Percentiles rank a stretch among this genome's conserved stretches.
Conservation (phyloP, 2,329 filamentous ascomycete genomes). For the Diaporthe australafricana region DNA sequence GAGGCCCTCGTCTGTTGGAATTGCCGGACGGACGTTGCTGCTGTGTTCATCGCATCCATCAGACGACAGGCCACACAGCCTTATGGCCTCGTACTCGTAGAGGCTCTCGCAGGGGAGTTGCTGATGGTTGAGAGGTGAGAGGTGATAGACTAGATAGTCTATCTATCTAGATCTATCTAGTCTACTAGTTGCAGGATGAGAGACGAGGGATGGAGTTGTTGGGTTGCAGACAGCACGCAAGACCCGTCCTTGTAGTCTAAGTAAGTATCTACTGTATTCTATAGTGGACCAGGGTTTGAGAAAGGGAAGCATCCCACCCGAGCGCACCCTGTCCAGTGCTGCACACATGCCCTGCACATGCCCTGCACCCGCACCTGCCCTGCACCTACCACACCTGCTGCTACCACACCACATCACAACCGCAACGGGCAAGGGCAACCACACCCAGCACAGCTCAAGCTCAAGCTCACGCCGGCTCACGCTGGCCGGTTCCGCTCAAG, state of each 20-base stretch:
- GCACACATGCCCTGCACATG: neutral
- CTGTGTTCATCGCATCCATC: constrained; percentile 20
- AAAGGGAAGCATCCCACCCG: too few relatives aligned
- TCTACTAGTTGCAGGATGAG: too few relatives aligned
- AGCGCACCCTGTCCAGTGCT: too few relatives aligned
- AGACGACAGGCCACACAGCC: constrained; percentile 9
- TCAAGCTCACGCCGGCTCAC: constrained; percentile 19
- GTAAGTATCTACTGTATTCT: too few relatives aligned
- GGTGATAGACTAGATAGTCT: too few relatives aligned
- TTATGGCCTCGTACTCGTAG: neutral
- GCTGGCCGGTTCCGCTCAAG: constrained; percentile 25
- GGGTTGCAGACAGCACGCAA: too few relatives aligned
- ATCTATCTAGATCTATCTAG: too few relatives aligned
- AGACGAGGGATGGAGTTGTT: too few relatives aligned
- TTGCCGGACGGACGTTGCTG: constrained; percentile 2
- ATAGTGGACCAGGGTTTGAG: too few relatives aligned
- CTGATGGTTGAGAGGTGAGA: neutral
- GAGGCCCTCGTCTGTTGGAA: constrained; percentile 8
- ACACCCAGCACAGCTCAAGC: constrained; percentile 14
- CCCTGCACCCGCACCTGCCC: neutral
- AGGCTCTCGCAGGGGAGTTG: neutral
- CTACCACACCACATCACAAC: neutral
- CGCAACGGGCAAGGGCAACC: neutral
- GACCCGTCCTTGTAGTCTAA: too few relatives aligned
- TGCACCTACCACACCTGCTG: neutral